These are phyloP conservation scores for Balakata baccata DNA, from an alignment of 345 rosid species.

Conservation along the genomic window DNA sequence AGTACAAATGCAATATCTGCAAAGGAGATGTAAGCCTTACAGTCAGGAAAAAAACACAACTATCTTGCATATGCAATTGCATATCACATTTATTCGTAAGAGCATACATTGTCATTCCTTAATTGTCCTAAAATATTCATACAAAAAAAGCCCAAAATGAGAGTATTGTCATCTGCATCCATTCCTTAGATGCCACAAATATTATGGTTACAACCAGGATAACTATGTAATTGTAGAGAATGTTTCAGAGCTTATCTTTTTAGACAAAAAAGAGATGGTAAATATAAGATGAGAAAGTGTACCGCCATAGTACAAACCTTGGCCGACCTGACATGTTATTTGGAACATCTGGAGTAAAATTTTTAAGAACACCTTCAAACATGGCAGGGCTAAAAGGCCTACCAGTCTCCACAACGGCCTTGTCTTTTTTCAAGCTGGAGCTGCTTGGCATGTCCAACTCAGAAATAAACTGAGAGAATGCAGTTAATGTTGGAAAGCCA, in stretches of 20 bases:
- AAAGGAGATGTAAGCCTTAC: no score
- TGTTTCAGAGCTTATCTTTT: background rate
- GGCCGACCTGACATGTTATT: slow-evolving; percentile 72
- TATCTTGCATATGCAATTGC: background rate
- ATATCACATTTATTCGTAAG: background rate
- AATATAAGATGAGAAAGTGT: background rate
- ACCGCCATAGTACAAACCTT: slow-evolving; percentile 47
- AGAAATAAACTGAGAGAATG: slow-evolving; percentile 66
- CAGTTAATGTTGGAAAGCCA: slow-evolving; percentile 69
- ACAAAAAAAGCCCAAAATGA: background rate
- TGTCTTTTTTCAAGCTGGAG: slow-evolving; percentile 49
- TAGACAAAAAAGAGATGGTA: no score
- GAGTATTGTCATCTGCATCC: background rate
- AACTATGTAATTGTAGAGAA: no score
- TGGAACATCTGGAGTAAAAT: slow-evolving; percentile 82
- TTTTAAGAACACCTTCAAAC: slow-evolving; percentile 77
- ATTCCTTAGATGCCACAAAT: no score
- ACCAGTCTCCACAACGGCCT: slow-evolving; percentile 50
- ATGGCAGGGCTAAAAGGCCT: slow-evolving; percentile 73
- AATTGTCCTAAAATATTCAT: background rate
- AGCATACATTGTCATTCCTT: background rate
- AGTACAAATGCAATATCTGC: no score
- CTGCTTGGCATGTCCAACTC: slow-evolving; percentile 50
- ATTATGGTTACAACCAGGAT: no score
- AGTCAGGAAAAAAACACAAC: no score